Evolutionary conservation across 2,329 filamentous ascomycete species (phyloP).

Genomic region (Calonectria pteridis): DNA sequence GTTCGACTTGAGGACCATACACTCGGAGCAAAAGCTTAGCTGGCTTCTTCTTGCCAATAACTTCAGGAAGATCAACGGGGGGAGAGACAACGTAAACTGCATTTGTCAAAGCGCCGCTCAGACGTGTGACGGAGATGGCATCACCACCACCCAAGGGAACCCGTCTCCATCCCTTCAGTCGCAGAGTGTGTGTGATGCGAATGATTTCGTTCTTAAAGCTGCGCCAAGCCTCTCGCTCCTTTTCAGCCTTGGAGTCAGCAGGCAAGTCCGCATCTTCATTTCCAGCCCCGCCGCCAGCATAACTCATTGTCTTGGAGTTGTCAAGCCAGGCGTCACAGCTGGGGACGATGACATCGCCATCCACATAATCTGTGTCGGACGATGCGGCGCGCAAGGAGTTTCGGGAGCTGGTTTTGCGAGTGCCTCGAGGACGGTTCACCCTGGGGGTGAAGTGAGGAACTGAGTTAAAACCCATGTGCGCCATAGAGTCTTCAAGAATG

Average conservation of each 20-base stretch:
- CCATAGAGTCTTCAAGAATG: slow-evolving; percentile 79
- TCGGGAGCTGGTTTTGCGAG: slow-evolving; percentile 46
- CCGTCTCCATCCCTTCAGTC: slow-evolving; percentile 90
- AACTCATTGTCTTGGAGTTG: slow-evolving; percentile 89
- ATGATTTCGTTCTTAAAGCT: slow-evolving; percentile 93
- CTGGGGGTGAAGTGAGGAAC: slow-evolving; percentile 59
- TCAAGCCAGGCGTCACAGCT: slow-evolving; percentile 87
- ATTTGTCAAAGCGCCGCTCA: slow-evolving; percentile 95
- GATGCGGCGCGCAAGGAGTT: slow-evolving; percentile 65
- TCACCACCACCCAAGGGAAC: slow-evolving; percentile 80
- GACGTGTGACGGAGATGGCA: slow-evolving; percentile 76
- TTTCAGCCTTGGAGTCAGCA: slow-evolving; percentile 63
- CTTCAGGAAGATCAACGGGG: slow-evolving; percentile 69
- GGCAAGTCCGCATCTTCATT: slow-evolving; percentile 53
- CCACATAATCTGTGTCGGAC: slow-evolving; percentile 87
- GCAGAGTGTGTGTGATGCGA: slow-evolving; percentile 87
- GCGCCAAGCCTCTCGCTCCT: slow-evolving; percentile 84
- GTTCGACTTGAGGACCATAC: slow-evolving; percentile 94
- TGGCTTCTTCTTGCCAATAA: slow-evolving; percentile 60
- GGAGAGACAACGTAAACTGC: slow-evolving; percentile 95
- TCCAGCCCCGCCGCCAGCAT: slow-evolving; percentile 64
- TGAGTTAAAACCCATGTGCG: slow-evolving; percentile 62
- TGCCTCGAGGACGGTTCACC: slow-evolving; percentile 57
- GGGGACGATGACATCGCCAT: slow-evolving; percentile 86
- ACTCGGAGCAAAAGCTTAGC: slow-evolving; percentile 87